phyloP scores from a whole-genome alignment of 176 grass and related monocot genomes.

The Paspalum vaginatum region DNA sequence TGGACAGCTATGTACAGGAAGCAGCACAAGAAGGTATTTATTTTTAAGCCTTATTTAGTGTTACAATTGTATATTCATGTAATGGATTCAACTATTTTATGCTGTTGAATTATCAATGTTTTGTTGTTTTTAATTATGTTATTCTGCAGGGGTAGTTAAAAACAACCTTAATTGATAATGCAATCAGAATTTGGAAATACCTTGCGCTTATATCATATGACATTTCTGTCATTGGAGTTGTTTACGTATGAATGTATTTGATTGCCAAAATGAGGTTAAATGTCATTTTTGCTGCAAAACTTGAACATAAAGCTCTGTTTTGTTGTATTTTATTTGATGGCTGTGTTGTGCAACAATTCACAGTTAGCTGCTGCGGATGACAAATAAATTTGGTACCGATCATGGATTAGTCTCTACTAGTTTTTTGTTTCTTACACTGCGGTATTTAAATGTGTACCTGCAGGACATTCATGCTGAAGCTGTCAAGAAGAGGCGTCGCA shows the following conservation, averaged over 20 bases:
- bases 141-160: neutral
- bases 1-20: slow-evolving; percentile 97
- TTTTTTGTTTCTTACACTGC: neutral
- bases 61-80: neutral
- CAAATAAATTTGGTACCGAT: neutral
- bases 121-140: neutral
- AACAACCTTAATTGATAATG: neutral
- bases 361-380: neutral
- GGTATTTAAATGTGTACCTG: slow-evolving; percentile 14
- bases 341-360: neutral
- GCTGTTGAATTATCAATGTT: neutral
- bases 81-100: neutral
- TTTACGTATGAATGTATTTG: neutral
- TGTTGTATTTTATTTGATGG: neutral
- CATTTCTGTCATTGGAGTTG: neutral
- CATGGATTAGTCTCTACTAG: neutral
- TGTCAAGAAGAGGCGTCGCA: slow-evolving; percentile 77
- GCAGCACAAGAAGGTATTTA: slow-evolving; percentile 88
- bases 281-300: neutral
- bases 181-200: neutral
- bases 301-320: neutral
- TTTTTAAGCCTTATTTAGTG: too few relatives aligned
- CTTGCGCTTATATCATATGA: neutral
- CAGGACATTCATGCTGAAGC: slow-evolving; percentile 88
- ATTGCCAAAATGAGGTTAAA: neutral